Conservation (phyloP, 106 monocot species). For the Posidonia australis region DNA sequence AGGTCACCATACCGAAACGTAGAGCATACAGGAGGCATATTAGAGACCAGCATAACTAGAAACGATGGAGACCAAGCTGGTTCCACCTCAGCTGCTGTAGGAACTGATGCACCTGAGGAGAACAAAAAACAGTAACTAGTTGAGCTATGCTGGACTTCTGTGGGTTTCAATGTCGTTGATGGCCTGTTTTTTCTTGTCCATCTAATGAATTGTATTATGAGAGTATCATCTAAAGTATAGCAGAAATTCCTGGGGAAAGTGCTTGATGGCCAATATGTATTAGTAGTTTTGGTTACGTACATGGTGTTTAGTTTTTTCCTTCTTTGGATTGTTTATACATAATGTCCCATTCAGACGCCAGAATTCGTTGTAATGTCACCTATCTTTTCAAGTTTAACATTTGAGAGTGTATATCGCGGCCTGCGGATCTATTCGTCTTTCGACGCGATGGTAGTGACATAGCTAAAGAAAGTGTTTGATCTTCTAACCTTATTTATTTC, state of each 20-base stretch:
- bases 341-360: too few species aligned
- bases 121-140: not conserved
- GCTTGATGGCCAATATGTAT: not conserved
- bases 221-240: not conserved
- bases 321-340: too few species aligned
- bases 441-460: too few species aligned
- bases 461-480: too few species aligned
- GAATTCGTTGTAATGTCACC: not conserved
- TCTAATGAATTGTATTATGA: not conserved
- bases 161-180: not conserved
- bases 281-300: not conserved
- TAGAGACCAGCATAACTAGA: not conserved
- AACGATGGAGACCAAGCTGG: not conserved
- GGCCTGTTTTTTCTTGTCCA: not conserved
- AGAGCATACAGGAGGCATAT: not conserved
- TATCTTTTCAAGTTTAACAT: not conserved
- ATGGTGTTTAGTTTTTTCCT: not conserved
- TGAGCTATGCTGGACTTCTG: not conserved
- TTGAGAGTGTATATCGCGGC: too few species aligned
- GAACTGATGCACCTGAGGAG: not conserved
- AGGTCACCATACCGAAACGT: not conserved
- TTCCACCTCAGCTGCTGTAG: slow-evolving; percentile 1
- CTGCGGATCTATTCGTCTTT: too few species aligned
- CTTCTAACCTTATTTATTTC: too few species aligned
- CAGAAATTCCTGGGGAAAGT: not conserved